Conservation (phyloP, 331 rosid genomes). For the Malus hybrid region DNA sequence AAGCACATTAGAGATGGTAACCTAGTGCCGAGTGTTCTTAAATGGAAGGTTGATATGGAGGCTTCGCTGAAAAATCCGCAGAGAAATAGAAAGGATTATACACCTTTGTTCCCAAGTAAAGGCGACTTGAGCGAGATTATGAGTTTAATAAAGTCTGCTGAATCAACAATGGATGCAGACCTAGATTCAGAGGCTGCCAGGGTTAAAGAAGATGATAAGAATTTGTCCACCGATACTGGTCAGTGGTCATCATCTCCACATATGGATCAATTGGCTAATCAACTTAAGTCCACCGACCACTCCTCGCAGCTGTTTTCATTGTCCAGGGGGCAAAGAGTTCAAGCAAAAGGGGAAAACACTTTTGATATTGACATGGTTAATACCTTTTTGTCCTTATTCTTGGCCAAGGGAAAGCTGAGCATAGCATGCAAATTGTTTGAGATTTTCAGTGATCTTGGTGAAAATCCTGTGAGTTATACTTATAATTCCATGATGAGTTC, state of each 20-base stretch:
- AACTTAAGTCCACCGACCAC: constrained; percentile 22
- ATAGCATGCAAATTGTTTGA: constrained; percentile 87
- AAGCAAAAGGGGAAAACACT: constrained; percentile 37
- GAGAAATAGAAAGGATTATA: too few species aligned
- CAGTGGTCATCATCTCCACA: constrained; percentile 82
- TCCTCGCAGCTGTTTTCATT: constrained; percentile 37
- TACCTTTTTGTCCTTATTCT: constrained; percentile 72
- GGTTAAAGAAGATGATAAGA: constrained; percentile 19
- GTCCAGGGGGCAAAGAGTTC: constrained; percentile 56
- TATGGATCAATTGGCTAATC: constrained; percentile 68
- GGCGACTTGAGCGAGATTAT: constrained; percentile 36
- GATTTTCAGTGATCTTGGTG: constrained; percentile 70
- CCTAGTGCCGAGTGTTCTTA: too few species aligned
- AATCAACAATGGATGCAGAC: neutral
- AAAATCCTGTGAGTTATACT: constrained; percentile 59
- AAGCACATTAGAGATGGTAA: too few species aligned
- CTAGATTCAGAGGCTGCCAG: constrained; percentile 11
- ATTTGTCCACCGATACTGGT: constrained; percentile 16
- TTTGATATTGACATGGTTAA: constrained; percentile 81
- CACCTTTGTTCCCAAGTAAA: too few species aligned
- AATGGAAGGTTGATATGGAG: too few species aligned
- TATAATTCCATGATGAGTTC: constrained; percentile 85
- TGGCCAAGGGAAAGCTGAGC: constrained; percentile 82
- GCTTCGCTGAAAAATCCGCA: too few species aligned
- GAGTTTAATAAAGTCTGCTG: constrained; percentile 33